A percentile compares a stretch with the other conserved stretches of the same genome.
Evolutionary conservation across 176 grass and related monocot genomes (phyloP).

Genomic region (Raddia guianensis): DNA sequence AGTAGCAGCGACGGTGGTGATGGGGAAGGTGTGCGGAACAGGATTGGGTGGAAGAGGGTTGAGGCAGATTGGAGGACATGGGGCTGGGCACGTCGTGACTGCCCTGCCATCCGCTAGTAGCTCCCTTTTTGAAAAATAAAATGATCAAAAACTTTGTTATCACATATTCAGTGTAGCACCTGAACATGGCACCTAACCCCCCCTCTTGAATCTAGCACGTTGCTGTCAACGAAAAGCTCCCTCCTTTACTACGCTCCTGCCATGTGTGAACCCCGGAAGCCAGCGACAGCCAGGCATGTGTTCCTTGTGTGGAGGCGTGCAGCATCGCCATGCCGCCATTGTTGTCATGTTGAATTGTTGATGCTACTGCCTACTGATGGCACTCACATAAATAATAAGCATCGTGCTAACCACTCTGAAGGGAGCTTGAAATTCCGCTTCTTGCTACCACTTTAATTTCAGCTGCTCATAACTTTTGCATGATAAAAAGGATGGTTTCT

Average conservation of each 20-base stretch:
- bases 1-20: no score
- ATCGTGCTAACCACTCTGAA: neutral
- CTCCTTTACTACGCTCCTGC: conserved; percentile 30
- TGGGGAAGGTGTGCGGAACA: no score
- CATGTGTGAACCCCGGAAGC: conserved; percentile 31
- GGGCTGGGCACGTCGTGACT: no score
- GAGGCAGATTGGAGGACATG: no score
- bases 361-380: neutral
- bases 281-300: neutral
- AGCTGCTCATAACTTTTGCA: no score
- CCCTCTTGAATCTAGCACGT: neutral
- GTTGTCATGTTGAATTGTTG: neutral
- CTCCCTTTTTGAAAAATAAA: no score
- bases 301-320: neutral
- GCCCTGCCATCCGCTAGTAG: no score
- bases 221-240: conserved; percentile 23
- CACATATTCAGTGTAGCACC: no score
- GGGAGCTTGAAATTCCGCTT: neutral
- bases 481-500: no score
- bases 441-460: no score
- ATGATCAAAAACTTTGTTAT: neutral
- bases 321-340: neutral
- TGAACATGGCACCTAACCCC: neutral
- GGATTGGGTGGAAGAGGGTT: no score
- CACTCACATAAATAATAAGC: neutral